Evolutionary conservation across 2,329 filamentous ascomycete genomes (phyloP).

Genomic region (Trichoderma lentiforme): DNA sequence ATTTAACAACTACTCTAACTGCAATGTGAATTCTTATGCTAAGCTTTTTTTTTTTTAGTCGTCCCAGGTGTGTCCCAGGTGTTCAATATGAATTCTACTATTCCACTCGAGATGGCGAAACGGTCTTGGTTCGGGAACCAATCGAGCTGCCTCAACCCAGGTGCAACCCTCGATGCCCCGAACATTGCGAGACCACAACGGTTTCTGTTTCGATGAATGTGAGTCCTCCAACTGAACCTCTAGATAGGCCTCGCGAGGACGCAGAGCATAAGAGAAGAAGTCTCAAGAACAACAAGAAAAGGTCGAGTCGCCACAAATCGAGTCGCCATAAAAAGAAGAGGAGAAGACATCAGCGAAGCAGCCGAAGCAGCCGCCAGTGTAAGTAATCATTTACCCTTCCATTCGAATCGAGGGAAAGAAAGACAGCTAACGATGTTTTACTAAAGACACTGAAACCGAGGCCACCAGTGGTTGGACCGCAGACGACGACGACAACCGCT

Average conservation of each 20-base stretch:
- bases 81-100: background rate
- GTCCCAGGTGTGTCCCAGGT: background rate
- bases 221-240: background rate
- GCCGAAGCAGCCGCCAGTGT: background rate
- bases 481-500: background rate
- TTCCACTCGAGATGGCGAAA: background rate
- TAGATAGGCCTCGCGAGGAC: background rate
- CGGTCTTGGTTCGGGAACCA: background rate
- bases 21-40: background rate
- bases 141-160: background rate
- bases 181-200: background rate
- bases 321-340: background rate
- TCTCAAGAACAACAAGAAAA: background rate
- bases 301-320: background rate
- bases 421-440: background rate
- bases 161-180: background rate
- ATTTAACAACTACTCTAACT: background rate
- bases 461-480: background rate
- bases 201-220: background rate
- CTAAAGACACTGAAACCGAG: background rate
- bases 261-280: background rate
- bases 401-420: background rate
- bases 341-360: background rate
- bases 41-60: background rate
- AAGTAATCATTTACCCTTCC: background rate